Percentiles rank a stretch among this genome's conserved stretches.
Conservation (phyloP, 768 basidiomycete genomes). For the Podaxis sp. region DNA sequence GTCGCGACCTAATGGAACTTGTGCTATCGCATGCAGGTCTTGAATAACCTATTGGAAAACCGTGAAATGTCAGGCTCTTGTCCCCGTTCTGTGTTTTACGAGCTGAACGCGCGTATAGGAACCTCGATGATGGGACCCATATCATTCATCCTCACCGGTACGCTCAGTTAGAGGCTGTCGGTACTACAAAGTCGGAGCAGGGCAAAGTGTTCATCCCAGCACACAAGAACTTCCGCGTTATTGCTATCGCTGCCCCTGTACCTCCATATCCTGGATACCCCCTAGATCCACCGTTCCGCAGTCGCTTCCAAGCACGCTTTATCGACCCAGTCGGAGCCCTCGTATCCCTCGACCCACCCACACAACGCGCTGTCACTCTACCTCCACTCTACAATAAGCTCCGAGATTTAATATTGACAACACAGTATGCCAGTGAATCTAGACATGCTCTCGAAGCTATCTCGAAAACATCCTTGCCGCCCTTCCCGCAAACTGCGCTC, state of each 20-base stretch:
- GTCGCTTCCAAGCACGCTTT: slow-evolving; percentile 69
- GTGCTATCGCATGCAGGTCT: slow-evolving; percentile 32
- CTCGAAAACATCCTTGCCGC: slow-evolving; percentile 52
- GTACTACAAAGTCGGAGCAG: slow-evolving; percentile 27
- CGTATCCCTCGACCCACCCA: slow-evolving; percentile 39
- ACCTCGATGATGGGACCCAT: slow-evolving; percentile 69
- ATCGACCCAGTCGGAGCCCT: slow-evolving; percentile 58
- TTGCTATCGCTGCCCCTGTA: slow-evolving; percentile 69
- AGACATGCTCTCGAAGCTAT: slow-evolving; percentile 52
- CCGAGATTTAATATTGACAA: slow-evolving; percentile 57
- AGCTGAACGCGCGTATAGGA: slow-evolving; percentile 36
- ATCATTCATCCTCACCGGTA: slow-evolving; percentile 66
- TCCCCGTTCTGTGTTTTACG: background rate
- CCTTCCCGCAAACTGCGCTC: slow-evolving; percentile 67
- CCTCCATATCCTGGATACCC: slow-evolving; percentile 68
- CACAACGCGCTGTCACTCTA: slow-evolving; percentile 2
- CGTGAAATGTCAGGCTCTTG: slow-evolving; percentile 54
- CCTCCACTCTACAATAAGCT: slow-evolving; percentile 42
- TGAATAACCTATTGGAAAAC: slow-evolving; percentile 71
- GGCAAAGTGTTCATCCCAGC: slow-evolving; percentile 59
- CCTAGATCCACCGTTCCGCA: slow-evolving; percentile 66
- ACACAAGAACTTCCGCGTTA: slow-evolving; percentile 65
- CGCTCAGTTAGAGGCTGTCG: slow-evolving; percentile 42
- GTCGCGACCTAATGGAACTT: slow-evolving; percentile 1
- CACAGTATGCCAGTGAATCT: slow-evolving; percentile 63